Conservation (phyloP, 352 stramenopile species). For the Phytophthora cajani region DNA sequence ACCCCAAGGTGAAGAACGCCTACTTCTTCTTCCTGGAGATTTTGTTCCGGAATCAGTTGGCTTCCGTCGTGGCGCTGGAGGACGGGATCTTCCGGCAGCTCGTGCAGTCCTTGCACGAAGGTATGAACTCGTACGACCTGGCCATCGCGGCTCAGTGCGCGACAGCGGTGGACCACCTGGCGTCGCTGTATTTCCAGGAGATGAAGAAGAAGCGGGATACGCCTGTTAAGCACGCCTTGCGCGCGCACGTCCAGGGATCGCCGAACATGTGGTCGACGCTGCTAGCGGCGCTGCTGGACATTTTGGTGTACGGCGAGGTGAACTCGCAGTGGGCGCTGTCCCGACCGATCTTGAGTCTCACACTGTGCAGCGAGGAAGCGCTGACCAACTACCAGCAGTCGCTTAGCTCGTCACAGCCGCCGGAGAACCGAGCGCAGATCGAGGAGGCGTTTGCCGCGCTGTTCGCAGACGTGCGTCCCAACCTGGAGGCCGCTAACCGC, state of each 20-base stretch:
- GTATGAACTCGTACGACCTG: slow-evolving; percentile 91
- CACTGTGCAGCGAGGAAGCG: slow-evolving; percentile 94
- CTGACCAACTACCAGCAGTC: slow-evolving; percentile 96
- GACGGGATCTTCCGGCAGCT: slow-evolving; percentile 96
- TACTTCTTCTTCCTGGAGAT: slow-evolving; percentile 99
- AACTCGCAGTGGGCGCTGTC: slow-evolving; percentile 98
- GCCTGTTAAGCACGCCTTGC: slow-evolving; percentile 92
- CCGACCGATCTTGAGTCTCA: slow-evolving; percentile 97
- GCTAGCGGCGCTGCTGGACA: slow-evolving; percentile 95
- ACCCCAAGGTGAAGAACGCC: slow-evolving; percentile 97
- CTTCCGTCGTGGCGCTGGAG: slow-evolving; percentile 93
- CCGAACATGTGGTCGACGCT: slow-evolving; percentile 92
- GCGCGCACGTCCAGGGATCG: slow-evolving; percentile 91
- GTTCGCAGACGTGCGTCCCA: slow-evolving; percentile 94
- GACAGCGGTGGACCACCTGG: slow-evolving; percentile 95
- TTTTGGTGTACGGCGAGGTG: slow-evolving; percentile 96
- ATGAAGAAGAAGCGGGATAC: slow-evolving; percentile 97
- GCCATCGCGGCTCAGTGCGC: slow-evolving; percentile 95
- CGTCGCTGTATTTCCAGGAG: slow-evolving; percentile 95
- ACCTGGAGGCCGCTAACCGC: slow-evolving; percentile 96
- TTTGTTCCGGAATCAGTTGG: slow-evolving; percentile 97
- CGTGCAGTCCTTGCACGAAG: slow-evolving; percentile 93
- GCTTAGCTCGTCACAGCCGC: slow-evolving; percentile 93
- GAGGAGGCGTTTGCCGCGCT: slow-evolving; percentile 97
- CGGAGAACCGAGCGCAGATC: slow-evolving; percentile 93